Evolutionary conservation across 2,329 filamentous ascomycete genomes (phyloP).

Genomic region (Tolypocladium album): DNA sequence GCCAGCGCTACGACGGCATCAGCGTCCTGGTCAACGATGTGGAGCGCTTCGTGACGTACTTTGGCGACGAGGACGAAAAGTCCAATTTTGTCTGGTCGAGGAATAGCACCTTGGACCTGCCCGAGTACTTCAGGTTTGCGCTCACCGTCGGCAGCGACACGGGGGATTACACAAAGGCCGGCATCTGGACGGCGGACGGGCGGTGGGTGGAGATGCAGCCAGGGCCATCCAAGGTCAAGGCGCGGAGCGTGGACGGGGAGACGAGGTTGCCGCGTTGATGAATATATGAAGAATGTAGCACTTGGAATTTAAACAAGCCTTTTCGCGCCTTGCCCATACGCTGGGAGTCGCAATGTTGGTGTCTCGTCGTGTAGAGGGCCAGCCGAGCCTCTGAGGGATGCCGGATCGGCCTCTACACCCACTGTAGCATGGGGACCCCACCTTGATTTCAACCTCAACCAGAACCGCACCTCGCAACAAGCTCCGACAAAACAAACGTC

Average conservation of each 20-base stretch:
- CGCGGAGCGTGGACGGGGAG: constrained; percentile 11
- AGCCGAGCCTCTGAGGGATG: too few species aligned
- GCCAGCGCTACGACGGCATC: constrained; percentile 57
- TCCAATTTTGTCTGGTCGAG: constrained; percentile 50
- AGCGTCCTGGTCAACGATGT: constrained; percentile 80
- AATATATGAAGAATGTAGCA: neutral
- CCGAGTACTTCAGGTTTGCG: constrained; percentile 70
- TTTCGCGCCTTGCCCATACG: too few species aligned
- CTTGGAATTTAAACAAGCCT: too few species aligned
- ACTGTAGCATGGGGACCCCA: neutral
- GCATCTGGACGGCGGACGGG: constrained; percentile 54
- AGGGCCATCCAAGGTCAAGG: constrained; percentile 42
- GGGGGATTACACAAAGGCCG: constrained; percentile 68
- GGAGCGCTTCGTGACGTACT: constrained; percentile 66
- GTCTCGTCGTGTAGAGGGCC: too few species aligned
- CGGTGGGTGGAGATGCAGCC: constrained; percentile 55
- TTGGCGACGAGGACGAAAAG: constrained; percentile 37
- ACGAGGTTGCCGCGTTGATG: constrained; percentile 10
- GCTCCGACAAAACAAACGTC: neutral
- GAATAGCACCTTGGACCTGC: constrained; percentile 29
- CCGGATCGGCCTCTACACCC: neutral
- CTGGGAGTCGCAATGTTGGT: neutral
- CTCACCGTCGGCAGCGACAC: constrained; percentile 55
- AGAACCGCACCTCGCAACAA: neutral
- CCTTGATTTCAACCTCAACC: neutral